phyloP scores from a whole-genome alignment of 2,329 filamentous ascomycete genomes.

The Harringtonia aguacate region DNA sequence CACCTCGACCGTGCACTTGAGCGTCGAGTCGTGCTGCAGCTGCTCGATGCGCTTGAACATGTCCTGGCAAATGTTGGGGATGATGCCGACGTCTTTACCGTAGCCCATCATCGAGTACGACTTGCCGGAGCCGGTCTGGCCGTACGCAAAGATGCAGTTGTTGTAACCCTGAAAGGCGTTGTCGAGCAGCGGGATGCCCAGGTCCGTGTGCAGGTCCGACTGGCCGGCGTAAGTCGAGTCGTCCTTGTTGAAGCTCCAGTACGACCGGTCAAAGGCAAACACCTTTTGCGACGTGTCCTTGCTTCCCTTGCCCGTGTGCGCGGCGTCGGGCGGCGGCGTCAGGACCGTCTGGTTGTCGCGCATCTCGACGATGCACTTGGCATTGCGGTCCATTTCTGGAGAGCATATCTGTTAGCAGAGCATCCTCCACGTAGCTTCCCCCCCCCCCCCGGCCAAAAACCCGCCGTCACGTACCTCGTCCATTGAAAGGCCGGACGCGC shows the following conservation, averaged over 20 bases:
- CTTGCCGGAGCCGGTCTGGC: conserved; percentile 81
- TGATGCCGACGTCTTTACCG: conserved; percentile 65
- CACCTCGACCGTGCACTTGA: conserved; percentile 93
- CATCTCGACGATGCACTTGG: conserved; percentile 98
- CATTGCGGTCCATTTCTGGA: conserved; percentile 75
- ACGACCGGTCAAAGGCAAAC: conserved; percentile 96
- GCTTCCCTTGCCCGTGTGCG: conserved; percentile 48
- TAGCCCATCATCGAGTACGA: conserved; percentile 95
- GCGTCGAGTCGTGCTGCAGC: conserved; percentile 67
- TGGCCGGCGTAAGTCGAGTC: conserved; percentile 86
- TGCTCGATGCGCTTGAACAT: conserved; percentile 87
- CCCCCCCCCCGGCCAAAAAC: not conserved
- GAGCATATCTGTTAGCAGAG: no score
- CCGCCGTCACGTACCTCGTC: conserved; percentile 54
- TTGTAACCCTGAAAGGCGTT: conserved; percentile 99
- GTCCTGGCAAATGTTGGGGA: conserved; percentile 91
- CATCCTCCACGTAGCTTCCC: no score
- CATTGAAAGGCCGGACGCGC: conserved; percentile 89
- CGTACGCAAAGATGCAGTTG: conserved; percentile 97
- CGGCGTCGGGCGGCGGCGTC: conserved; percentile 54
- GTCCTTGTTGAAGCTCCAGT: conserved; percentile 79
- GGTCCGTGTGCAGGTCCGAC: conserved; percentile 84
- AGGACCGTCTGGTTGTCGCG: conserved; percentile 85
- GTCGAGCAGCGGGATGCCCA: conserved; percentile 94
- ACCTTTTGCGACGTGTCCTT: conserved; percentile 63